phyloP scores from a whole-genome alignment of 768 basidiomycete genomes.

The Tremella mesenterica region DNA sequence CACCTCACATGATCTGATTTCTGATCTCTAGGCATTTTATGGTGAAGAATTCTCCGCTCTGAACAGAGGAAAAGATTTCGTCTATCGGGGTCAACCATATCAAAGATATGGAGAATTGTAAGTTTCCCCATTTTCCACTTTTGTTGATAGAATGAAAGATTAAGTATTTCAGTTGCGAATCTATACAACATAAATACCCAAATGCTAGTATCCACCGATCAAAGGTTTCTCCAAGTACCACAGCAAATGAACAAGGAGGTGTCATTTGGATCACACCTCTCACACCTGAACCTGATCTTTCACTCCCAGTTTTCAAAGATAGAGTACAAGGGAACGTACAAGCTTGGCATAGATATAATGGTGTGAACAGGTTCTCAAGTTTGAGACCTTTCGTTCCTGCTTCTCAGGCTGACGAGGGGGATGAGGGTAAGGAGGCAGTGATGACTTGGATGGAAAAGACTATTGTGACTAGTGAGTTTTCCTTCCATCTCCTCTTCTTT shows the following conservation, averaged over 20 bases:
- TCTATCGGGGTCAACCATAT: constrained; percentile 90
- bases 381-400: constrained; percentile 42
- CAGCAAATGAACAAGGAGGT: constrained; percentile 71
- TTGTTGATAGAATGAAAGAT: neutral
- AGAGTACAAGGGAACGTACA: constrained; percentile 72
- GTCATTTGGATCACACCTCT: constrained; percentile 85
- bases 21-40: constrained; percentile 55
- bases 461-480: constrained; percentile 28
- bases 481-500: neutral
- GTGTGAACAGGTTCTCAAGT: constrained; percentile 72
- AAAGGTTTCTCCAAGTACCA: constrained; percentile 66
- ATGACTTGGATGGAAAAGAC: constrained; percentile 75
- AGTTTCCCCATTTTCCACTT: neutral
- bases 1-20: constrained; percentile 2
- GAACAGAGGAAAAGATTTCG: constrained; percentile 72
- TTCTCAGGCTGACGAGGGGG: constrained; percentile 42
- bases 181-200: constrained; percentile 83
- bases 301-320: constrained; percentile 68
- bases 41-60: constrained; percentile 76
- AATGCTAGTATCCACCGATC: constrained; percentile 69
- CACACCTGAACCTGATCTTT: constrained; percentile 71
- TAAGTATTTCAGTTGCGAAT: constrained; percentile 59
- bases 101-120: constrained; percentile 57
- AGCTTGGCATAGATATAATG: constrained; percentile 81
- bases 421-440: constrained; percentile 20